These are phyloP conservation scores for Ilyonectria mors-panacis DNA, from an alignment of 2,329 filamentous ascomycete genomes.

Conservation along the genomic window DNA sequence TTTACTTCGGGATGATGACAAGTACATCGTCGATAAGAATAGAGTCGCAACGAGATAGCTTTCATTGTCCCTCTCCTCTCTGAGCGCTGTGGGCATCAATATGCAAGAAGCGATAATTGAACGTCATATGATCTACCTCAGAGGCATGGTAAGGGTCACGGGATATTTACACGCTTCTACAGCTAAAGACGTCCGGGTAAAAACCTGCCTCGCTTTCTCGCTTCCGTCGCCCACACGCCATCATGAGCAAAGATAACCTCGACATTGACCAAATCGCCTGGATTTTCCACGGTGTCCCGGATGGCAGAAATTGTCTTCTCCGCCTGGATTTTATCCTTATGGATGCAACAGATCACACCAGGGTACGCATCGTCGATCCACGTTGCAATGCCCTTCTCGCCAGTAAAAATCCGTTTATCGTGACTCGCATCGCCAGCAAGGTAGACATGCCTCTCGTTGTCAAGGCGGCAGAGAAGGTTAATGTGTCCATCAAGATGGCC, in stretches of 20 bases:
- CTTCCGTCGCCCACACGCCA: slow-evolving; percentile 16
- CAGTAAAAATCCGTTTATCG: slow-evolving; percentile 20
- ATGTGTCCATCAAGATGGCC: slow-evolving; percentile 30
- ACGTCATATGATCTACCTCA: too few relatives aligned
- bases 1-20: not conserved
- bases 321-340: slow-evolving; percentile 14
- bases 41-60: too few relatives aligned
- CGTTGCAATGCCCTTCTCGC: slow-evolving; percentile 25
- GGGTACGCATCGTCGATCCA: slow-evolving; percentile 17
- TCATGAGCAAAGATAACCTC: slow-evolving; percentile 35
- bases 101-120: too few relatives aligned
- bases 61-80: too few relatives aligned
- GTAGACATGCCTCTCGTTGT: slow-evolving; percentile 22
- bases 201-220: not conserved
- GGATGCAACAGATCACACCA: slow-evolving; percentile 24
- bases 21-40: not conserved
- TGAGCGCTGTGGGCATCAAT: too few relatives aligned
- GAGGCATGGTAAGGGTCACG: too few relatives aligned
- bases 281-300: slow-evolving; percentile 1
- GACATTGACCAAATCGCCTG: slow-evolving; percentile 1
- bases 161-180: too few relatives aligned
- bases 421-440: slow-evolving; percentile 29
- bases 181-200: not conserved
- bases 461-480: slow-evolving; percentile 24
- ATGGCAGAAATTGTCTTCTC: slow-evolving; percentile 18